Evolutionary conservation across 768 basidiomycete genomes (phyloP).

Genomic region (Suillus tomentosus): DNA sequence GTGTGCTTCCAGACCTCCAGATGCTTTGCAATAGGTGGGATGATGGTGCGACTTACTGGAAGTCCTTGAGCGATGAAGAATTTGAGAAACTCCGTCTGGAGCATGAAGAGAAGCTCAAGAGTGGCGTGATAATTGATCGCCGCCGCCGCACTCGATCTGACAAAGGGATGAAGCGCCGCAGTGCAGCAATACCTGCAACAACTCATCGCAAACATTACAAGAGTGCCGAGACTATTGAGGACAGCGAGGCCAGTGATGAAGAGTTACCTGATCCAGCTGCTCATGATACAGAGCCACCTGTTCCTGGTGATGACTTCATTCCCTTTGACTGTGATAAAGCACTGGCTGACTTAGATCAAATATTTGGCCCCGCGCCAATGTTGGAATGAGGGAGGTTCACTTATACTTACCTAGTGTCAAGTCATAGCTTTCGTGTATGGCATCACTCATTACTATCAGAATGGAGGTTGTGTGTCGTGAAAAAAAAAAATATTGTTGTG

Average conservation of each 20-base stretch:
- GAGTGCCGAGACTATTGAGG: background rate
- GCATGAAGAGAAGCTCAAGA: background rate
- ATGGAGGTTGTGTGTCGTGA: background rate
- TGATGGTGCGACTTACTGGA: background rate
- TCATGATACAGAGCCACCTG: no score
- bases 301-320: constrained; percentile 1
- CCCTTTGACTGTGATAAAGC: background rate
- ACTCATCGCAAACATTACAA: background rate
- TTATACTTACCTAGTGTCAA: constrained; percentile 1
- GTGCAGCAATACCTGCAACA: background rate
- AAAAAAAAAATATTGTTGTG: constrained; percentile 1
- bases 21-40: background rate
- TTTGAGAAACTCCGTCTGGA: background rate
- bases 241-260: background rate
- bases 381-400: background rate
- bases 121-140: background rate
- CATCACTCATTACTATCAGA: background rate
- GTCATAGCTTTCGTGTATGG: background rate
- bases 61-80: background rate
- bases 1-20: background rate
- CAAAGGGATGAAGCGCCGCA: background rate
- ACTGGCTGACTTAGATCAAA: background rate
- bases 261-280: background rate
- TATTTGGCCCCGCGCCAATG: background rate
- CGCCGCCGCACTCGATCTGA: background rate